Evolutionary conservation across 163 green algal species (phyloP).

Genomic region (Chloromonas sp.): DNA sequence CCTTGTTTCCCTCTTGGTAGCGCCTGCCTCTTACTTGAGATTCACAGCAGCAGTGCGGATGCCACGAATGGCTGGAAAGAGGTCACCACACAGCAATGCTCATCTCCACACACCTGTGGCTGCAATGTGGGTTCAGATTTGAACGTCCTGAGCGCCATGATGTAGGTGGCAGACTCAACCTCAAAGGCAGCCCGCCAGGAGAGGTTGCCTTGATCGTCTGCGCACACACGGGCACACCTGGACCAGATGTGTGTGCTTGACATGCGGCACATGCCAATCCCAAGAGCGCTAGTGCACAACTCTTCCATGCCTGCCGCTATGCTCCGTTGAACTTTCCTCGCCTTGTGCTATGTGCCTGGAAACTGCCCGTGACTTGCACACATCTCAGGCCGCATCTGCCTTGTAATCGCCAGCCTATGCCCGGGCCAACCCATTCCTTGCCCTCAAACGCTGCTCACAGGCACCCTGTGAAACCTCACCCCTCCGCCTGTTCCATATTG

Average conservation of each 20-base stretch:
- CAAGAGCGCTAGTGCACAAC: neutral
- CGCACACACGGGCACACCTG: neutral
- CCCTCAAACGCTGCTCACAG: too few species aligned
- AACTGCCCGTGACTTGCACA: neutral
- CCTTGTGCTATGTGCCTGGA: neutral
- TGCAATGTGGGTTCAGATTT: conserved; percentile 4
- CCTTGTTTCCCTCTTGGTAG: neutral
- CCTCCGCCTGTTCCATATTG: neutral
- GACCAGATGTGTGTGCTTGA: neutral
- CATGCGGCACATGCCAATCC: too few species aligned
- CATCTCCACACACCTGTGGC: neutral
- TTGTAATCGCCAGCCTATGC: neutral
- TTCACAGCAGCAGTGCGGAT: neutral
- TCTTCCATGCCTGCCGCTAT: neutral
- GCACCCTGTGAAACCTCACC: neutral
- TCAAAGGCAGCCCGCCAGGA: conserved; percentile 75
- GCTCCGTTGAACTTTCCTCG: neutral
- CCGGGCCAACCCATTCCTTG: too few species aligned
- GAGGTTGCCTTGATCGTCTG: conserved; percentile 70
- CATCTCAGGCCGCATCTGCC: neutral
- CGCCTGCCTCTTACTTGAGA: neutral
- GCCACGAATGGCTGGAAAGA: neutral
- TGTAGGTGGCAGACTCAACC: conserved; percentile 63
- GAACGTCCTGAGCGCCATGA: conserved; percentile 65
- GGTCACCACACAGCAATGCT: neutral